Base-by-base conservation (phyloP, 2,329 filamentous ascomycete species). In the Cladorrhinum sp. region DNA sequence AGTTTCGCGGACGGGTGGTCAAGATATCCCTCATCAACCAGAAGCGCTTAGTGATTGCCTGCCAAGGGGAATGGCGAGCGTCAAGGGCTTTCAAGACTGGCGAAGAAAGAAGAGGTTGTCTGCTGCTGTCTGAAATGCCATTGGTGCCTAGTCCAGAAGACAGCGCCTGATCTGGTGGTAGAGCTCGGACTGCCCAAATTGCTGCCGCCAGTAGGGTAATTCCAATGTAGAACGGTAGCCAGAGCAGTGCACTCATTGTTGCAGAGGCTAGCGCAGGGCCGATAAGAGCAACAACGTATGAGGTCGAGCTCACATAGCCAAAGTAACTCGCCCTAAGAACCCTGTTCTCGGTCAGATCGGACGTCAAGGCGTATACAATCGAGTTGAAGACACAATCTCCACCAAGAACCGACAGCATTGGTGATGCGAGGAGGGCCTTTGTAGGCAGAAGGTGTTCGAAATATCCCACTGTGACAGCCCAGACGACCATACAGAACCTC, bases 351-450 rank as follows among this genome's bases (percentile, higher is more conserved):
- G 78, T 77, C 22, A 79, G 67, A 1, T 73, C 71, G 0, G 79
- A 76, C 0, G 78, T 77, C 4, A 81, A 72, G 1, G 76, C 70
- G 55, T 81, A 81, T 2, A 77, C 73, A 48, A 81, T 75, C 20
- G 79, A 81, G 60, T 80, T 80, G 66, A 82, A 78, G 13, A 81
- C 78, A 24, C 79, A 81, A 61, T 81, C 79, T 13, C 79, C 79
- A 1, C 79, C 79, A 0, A 82, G 71, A 0, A 80, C 63, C 0
- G 79, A 81, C 1, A 81, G 71, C 1, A 71, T 67, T 0, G 79
- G 76, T 0, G 75, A 77, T 0, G 70, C 69, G 3, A 79, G 65
- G 2, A 81, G 74, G 22, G 77, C 74, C 38, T 69, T 70, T 8
- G 74, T 71, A 0, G 77, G 76, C 25, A 79, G 59, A 6, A 62